Base-by-base conservation (phyloP, 2,329 filamentous ascomycete species). In the Colletotrichum costaricense region DNA sequence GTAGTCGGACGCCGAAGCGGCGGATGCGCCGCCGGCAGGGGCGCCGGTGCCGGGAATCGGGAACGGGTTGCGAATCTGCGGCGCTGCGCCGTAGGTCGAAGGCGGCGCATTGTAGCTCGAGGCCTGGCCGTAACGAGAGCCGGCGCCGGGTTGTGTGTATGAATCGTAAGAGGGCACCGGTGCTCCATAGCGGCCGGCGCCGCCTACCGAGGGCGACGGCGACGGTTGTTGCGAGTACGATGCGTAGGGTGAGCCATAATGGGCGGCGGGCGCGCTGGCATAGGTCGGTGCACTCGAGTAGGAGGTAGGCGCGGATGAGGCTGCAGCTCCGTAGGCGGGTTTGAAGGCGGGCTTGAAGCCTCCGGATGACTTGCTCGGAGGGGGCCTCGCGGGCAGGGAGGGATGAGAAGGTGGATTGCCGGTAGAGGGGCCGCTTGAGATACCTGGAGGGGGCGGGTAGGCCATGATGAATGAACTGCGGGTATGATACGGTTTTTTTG, bases 381-480 rank as follows among this genome's bases (percentile, higher is more conserved):
- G 94, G 74, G 94, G 94, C 78, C 93, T 92, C 75, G 94, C 91
- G 76, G 94, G 94, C 52, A 97, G 92, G 77, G 93, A 94, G 57
- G 90, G 88, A 78, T 90, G 85, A 42, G 83, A 78, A 77, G 83
- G 76, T 73, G 82, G 76, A 35, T 73, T 72, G 56, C 66, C 56
- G 64, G 57, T 82, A 79, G 85, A 83, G 79, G 80, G 63, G 67
- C 72, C 79, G 81, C 80, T 80, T 82, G 87, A 82, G 83, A 90
- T 86, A 90, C 93, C 93, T 94, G 94, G 93, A 93, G 93, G 93
- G 81, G 92, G 93, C 85, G 93, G 93, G 89, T 94, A 94, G 85
- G 93, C 93, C 94, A 96, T 96, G 89, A 91, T 92, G 89, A 91
- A 91, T 85, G 88, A 84, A 79, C 74, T 76, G 74, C 46, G 74